phyloP scores from a whole-genome alignment of 2,329 filamentous ascomycete genomes.

The Neonectria sp. region DNA sequence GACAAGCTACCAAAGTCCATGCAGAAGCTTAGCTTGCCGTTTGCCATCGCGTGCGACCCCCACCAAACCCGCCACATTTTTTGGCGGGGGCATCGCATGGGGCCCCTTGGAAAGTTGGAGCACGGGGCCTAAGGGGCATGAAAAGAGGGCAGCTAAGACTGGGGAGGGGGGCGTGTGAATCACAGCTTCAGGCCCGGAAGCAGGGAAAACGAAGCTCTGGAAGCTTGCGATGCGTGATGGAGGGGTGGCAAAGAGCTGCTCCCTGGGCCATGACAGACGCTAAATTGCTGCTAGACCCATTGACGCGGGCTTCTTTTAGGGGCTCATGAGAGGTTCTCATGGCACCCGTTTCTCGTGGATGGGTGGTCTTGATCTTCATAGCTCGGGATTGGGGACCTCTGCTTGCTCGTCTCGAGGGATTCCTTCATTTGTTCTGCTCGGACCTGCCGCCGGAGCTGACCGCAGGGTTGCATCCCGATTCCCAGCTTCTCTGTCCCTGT shows the following conservation, averaged over 20 bases:
- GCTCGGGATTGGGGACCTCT: neutral
- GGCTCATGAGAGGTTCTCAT: slow-evolving; percentile 19
- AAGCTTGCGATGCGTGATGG: slow-evolving; percentile 30
- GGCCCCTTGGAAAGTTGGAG: slow-evolving; percentile 1
- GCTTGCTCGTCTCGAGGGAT: slow-evolving; percentile 11
- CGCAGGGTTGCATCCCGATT: slow-evolving; percentile 5
- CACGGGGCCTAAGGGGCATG: slow-evolving; percentile 29
- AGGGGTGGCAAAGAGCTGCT: slow-evolving; percentile 26
- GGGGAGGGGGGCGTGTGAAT: slow-evolving; percentile 24
- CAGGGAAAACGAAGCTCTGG: slow-evolving; percentile 32
- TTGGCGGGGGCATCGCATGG: slow-evolving; percentile 38
- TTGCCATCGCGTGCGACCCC: slow-evolving; percentile 39
- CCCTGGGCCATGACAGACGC: slow-evolving; percentile 17
- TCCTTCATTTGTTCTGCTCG: neutral
- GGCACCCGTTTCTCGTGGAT: neutral
- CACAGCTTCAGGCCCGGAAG: slow-evolving; percentile 6
- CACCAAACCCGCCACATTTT: slow-evolving; percentile 37
- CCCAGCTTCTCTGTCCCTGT: neutral
- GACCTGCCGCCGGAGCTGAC: neutral
- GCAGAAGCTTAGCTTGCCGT: slow-evolving; percentile 17
- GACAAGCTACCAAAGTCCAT: slow-evolving; percentile 19
- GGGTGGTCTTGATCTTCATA: neutral
- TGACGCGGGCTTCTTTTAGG: slow-evolving; percentile 15
- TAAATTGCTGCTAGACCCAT: slow-evolving; percentile 20
- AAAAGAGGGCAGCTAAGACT: slow-evolving; percentile 30